Conservation (phyloP, 352 stramenopile species). For the Globisporangium cylindrosporum region DNA sequence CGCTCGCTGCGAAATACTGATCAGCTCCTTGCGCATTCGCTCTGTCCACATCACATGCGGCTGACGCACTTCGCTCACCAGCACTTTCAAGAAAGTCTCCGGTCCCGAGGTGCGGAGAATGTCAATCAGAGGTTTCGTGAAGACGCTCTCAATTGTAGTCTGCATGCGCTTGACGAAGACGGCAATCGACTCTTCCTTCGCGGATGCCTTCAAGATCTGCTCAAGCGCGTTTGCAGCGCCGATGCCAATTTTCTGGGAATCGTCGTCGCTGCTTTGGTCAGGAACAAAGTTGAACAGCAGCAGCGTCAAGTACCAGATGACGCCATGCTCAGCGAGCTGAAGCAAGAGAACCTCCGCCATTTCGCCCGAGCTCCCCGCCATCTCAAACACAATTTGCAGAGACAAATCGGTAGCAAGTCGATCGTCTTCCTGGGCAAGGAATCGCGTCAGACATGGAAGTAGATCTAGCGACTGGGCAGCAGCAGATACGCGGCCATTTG, state of each 20-base stretch:
- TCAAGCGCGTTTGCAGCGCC: constrained; percentile 71
- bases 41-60: constrained; percentile 88
- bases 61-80: constrained; percentile 70
- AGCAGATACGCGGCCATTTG: constrained; percentile 75
- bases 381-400: constrained; percentile 80
- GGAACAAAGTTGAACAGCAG: constrained; percentile 67
- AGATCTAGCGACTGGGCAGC: constrained; percentile 80
- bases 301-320: constrained; percentile 84
- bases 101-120: constrained; percentile 60
- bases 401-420: constrained; percentile 69
- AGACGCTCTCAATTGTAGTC: constrained; percentile 79
- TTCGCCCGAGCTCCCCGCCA: constrained; percentile 72
- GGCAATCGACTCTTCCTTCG: constrained; percentile 69
- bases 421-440: constrained; percentile 67
- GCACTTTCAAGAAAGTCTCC: constrained; percentile 65
- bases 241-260: constrained; percentile 69
- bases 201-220: constrained; percentile 62
- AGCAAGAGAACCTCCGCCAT: constrained; percentile 82
- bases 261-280: constrained; percentile 27
- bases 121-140: constrained; percentile 74
- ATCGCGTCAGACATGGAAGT: constrained; percentile 74
- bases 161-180: constrained; percentile 82
- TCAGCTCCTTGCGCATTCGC: constrained; percentile 76
- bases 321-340: constrained; percentile 75
- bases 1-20: constrained; percentile 57